Evolutionary conservation across 176 grass and related monocot genomes (phyloP), one percentile per base, ranked within the genome.

Genomic region (Ensete glaucum): DNA sequence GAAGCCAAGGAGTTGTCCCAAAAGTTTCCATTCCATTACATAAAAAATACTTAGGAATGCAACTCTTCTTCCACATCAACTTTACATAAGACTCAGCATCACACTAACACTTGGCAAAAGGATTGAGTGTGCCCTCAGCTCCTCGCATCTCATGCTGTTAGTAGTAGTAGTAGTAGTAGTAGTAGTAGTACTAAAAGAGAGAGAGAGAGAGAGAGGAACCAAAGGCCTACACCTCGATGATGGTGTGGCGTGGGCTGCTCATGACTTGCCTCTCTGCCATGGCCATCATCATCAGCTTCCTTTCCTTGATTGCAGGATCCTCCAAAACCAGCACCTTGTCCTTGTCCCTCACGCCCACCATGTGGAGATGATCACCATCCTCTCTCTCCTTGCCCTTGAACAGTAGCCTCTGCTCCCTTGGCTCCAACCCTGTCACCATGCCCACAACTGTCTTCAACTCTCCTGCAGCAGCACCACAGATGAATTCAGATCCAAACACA

Each of bases 301-400:
- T 87, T 59, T 93, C 95, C 77, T 87, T 98, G 15, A 84, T 77
- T 22, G 88, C 95, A 43, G 84, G 87, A 76, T 88, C 85, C 87
- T 98, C 90, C 0, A 89, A 77, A 23, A 98, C 88, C 3, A 93
- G 72, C 62, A 98, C 76, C 74, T 90, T 93, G 81, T 88, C 90
- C 81, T 83, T 90, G 86, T 97, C 84, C 53, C 87, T 85, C 50
- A 98, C 87, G 34, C 94, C 94, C 20, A 90, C 81, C 78, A 90
- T 90, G 77, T 88, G 88, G 69, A 98, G 88, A 76, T 87, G 67
- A 65, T 98, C 88, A 0, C 75, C 78, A 53, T 99, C 90, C n/a
- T 99, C 91, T 76, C 83, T 94, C 78, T 94, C 95, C 67, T 91
- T 99, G 11, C 95, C 88, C 81, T 79, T 94, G 82, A 99, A 99